Evolutionary conservation across 2,329 filamentous ascomycete genomes (phyloP).

Genomic region (Colletotrichum aenigma): DNA sequence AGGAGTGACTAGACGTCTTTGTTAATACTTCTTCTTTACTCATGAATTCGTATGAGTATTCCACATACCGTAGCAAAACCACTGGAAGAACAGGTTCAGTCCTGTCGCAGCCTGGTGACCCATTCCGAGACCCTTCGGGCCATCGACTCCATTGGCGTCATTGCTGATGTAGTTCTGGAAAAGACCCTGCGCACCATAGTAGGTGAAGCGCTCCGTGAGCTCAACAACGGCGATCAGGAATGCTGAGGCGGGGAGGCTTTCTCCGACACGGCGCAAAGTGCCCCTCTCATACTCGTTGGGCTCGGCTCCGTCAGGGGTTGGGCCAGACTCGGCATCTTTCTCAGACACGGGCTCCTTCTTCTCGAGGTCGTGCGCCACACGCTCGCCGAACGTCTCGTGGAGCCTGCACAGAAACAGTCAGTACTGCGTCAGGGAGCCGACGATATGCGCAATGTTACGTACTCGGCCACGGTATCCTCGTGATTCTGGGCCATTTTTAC

Average conservation of each 20-base stretch:
- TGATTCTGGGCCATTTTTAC: conserved; percentile 35
- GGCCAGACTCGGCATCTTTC: conserved; percentile 28
- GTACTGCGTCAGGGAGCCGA: not conserved
- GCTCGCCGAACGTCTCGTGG: conserved; percentile 29
- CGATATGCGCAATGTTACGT: conserved; percentile 21
- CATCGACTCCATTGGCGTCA: conserved; percentile 33
- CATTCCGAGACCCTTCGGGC: conserved; percentile 57
- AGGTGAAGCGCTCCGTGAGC: conserved; percentile 62
- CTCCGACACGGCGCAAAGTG: conserved; percentile 55
- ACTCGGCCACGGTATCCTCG: conserved; percentile 36
- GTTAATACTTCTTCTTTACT: not conserved
- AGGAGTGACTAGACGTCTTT: conserved; percentile 33
- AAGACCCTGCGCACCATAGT: conserved; percentile 57
- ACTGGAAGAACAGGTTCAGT: conserved; percentile 60
- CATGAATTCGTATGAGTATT: not conserved
- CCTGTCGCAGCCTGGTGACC: conserved; percentile 60
- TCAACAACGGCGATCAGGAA: conserved; percentile 63
- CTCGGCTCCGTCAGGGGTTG: conserved; percentile 51
- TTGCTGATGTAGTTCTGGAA: conserved; percentile 61
- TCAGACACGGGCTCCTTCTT: conserved; percentile 14
- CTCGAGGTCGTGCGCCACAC: conserved; percentile 27
- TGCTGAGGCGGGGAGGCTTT: conserved; percentile 58
- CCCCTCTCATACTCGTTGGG: conserved; percentile 56
- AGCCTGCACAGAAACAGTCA: conserved; percentile 25
- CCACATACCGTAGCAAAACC: conserved; percentile 46